Conservation (phyloP, 2,329 filamentous ascomycete genomes). For the Penicillium griseofulvum region DNA sequence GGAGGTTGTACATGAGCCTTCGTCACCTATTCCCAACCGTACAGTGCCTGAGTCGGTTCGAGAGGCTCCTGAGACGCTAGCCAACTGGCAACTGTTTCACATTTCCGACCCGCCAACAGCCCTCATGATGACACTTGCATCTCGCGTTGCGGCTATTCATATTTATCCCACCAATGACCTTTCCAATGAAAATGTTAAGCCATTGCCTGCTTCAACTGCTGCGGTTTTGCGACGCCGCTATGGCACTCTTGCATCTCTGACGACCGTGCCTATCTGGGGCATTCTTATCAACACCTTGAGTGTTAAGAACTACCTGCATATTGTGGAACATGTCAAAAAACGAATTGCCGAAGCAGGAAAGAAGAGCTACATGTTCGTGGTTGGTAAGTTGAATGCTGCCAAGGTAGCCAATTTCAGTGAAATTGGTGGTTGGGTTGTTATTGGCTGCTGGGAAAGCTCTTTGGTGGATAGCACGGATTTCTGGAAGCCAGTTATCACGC, state of each 20-base stretch:
- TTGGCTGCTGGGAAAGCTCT: conserved; percentile 97
- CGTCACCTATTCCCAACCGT: conserved; percentile 80
- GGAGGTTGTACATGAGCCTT: conserved; percentile 71
- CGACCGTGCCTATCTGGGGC: conserved; percentile 79
- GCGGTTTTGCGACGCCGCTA: conserved; percentile 76
- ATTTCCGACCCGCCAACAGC: conserved; percentile 76
- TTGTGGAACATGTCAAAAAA: conserved; percentile 69
- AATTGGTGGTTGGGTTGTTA: conserved; percentile 92
- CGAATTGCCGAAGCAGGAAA: conserved; percentile 79
- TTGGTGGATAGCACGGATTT: conserved; percentile 86
- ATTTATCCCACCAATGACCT: conserved; percentile 65
- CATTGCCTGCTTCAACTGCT: conserved; percentile 52
- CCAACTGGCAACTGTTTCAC: conserved; percentile 76
- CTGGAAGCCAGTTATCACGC: conserved; percentile 87
- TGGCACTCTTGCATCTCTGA: conserved; percentile 75
- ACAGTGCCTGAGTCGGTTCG: conserved; percentile 57
- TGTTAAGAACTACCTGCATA: conserved; percentile 82
- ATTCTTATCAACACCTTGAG: conserved; percentile 95
- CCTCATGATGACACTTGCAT: conserved; percentile 81
- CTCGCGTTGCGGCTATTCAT: conserved; percentile 73
- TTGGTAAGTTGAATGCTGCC: conserved; percentile 91
- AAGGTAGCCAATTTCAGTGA: conserved; percentile 97
- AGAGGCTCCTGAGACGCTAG: conserved; percentile 51
- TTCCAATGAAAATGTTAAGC: conserved; percentile 32
- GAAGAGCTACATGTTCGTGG: conserved; percentile 94